Conservation (phyloP, 2,329 filamentous ascomycete genomes). For the Pyricularia grisea region DNA sequence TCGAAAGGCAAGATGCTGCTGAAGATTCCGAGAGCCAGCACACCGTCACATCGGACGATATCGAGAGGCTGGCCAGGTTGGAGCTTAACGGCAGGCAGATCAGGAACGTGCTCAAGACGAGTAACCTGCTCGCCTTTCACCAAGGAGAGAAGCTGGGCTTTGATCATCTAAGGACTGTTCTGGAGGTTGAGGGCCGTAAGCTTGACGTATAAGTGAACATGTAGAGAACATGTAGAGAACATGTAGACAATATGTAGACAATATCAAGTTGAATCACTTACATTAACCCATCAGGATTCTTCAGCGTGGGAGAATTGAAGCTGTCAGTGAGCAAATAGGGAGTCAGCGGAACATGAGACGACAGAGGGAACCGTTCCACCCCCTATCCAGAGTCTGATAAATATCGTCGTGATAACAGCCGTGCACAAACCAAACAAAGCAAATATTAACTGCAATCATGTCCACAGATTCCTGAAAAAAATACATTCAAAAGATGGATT, state of each 20-base stretch:
- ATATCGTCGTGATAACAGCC: background rate
- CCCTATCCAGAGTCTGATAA: background rate
- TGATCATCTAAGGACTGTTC: conserved; percentile 20
- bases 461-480: too few species aligned
- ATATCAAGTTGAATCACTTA: background rate
- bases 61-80: conserved; percentile 13
- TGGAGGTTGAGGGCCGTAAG: conserved; percentile 10
- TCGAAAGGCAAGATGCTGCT: background rate
- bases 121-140: conserved; percentile 21
- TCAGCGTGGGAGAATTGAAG: background rate
- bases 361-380: background rate
- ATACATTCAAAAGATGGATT: background rate
- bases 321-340: background rate
- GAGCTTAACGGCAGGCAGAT: conserved; percentile 23
- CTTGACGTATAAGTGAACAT: conserved; percentile 7
- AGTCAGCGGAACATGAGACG: background rate
- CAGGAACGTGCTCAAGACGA: conserved; percentile 20
- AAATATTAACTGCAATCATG: too few species aligned
- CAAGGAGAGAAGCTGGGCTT: conserved; percentile 18
- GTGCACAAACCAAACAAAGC: too few species aligned
- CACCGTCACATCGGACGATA: conserved; percentile 5
- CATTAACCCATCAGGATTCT: background rate
- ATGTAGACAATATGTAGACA: background rate
- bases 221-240: background rate
- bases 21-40: background rate